phyloP scores from a whole-genome alignment of 2,329 filamentous ascomycete genomes.

The Monosporascus sp. region DNA sequence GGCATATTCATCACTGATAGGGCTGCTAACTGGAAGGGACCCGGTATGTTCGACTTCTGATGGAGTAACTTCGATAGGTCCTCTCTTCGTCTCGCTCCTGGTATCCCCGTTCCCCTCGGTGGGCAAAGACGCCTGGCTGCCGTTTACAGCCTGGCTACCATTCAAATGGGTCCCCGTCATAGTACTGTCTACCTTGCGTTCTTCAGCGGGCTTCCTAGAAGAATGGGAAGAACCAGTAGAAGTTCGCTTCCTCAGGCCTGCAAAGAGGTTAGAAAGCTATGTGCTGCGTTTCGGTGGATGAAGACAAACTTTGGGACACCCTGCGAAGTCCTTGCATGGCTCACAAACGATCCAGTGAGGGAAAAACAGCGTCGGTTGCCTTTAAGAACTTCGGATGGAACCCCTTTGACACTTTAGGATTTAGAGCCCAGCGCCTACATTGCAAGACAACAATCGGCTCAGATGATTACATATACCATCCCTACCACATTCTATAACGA shows the following conservation, averaged over 20 bases:
- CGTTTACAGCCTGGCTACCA: not conserved
- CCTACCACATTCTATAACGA: too few species aligned
- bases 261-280: too few species aligned
- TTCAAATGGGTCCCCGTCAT: constrained; percentile 7
- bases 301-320: too few species aligned
- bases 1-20: not conserved
- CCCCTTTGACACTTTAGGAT: too few species aligned
- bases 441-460: too few species aligned
- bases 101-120: constrained; percentile 3
- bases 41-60: constrained; percentile 1
- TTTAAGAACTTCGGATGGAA: too few species aligned
- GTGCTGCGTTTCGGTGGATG: too few species aligned
- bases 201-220: constrained; percentile 9
- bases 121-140: constrained; percentile 1
- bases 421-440: too few species aligned
- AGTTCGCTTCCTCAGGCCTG: constrained; percentile 13
- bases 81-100: not conserved
- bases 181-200: constrained; percentile 2
- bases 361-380: too few species aligned
- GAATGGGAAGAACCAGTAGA: constrained; percentile 9
- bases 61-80: not conserved
- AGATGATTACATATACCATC: too few species aligned
- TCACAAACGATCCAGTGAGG: too few species aligned
- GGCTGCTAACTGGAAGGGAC: constrained; percentile 2
- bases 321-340: too few species aligned